Conservation (phyloP, 768 basidiomycete genomes). For the Naganishia randhawae region DNA sequence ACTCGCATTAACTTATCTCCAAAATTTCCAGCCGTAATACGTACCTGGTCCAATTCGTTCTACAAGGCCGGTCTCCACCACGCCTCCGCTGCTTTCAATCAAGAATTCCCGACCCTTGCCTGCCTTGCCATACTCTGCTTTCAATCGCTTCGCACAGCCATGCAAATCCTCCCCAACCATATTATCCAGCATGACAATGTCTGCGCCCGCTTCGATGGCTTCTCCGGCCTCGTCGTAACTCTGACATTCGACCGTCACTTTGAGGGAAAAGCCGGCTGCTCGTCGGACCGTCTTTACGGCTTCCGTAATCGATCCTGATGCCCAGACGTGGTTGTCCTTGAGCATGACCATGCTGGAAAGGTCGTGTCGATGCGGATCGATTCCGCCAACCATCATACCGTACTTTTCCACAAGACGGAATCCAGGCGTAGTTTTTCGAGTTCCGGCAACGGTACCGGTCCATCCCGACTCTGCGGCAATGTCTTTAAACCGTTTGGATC, state of each 20-base stretch:
- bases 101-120: conserved; percentile 72
- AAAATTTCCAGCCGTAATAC: conserved; percentile 34
- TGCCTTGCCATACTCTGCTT: conserved; percentile 63
- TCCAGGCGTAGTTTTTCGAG: conserved; percentile 94
- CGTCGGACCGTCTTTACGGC: conserved; percentile 80
- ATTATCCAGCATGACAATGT: conserved; percentile 94
- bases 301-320: conserved; percentile 83
- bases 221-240: conserved; percentile 88
- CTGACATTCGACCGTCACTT: conserved; percentile 88
- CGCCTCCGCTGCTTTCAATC: conserved; percentile 91
- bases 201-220: conserved; percentile 92
- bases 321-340: conserved; percentile 99
- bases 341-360: conserved; percentile 99
- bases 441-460: conserved; percentile 85
- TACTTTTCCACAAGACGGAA: conserved; percentile 98
- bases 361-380: conserved; percentile 91
- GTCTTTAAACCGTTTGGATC: conserved; percentile 77
- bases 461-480: conserved; percentile 74
- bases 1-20: not conserved
- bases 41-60: conserved; percentile 77
- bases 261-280: conserved; percentile 85
- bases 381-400: conserved; percentile 94
- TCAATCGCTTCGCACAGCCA: conserved; percentile 65
- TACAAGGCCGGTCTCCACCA: conserved; percentile 79
- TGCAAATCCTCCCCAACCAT: conserved; percentile 73